These are phyloP conservation scores for Boletus reticuloceps DNA, from an alignment of 768 basidiomycete genomes.

Conservation along the genomic window DNA sequence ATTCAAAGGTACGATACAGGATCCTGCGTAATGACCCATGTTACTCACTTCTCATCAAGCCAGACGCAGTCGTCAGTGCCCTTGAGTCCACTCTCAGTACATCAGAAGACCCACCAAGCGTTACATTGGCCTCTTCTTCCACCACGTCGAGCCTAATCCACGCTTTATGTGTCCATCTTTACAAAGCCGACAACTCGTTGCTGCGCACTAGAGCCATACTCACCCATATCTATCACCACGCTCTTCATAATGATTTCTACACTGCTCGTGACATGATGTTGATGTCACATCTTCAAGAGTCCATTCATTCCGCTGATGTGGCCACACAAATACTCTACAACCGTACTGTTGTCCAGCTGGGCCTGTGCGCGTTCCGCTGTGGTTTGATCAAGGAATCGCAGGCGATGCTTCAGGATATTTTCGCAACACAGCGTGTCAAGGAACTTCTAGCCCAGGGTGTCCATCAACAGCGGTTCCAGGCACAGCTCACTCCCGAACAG, in stretches of 20 bases:
- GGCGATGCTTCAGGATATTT: slow-evolving; percentile 90
- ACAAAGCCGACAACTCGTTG: slow-evolving; percentile 87
- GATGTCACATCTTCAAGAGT: slow-evolving; percentile 98
- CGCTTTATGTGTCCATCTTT: slow-evolving; percentile 85
- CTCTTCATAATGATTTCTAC: slow-evolving; percentile 94
- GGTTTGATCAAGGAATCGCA: slow-evolving; percentile 95
- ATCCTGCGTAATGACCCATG: background rate
- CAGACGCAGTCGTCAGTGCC: slow-evolving; percentile 87
- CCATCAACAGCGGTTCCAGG: slow-evolving; percentile 86
- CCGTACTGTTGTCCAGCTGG: slow-evolving; percentile 94
- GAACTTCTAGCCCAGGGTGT: slow-evolving; percentile 96
- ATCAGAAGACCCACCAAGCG: slow-evolving; percentile 58
- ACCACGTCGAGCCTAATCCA: slow-evolving; percentile 80
- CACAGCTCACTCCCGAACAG: slow-evolving; percentile 84
- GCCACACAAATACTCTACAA: slow-evolving; percentile 98
- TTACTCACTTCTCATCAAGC: slow-evolving; percentile 46
- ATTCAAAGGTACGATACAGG: slow-evolving; percentile 73
- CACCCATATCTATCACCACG: slow-evolving; percentile 95
- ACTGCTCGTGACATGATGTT: slow-evolving; percentile 96
- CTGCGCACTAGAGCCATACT: slow-evolving; percentile 96
- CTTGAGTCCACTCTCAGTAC: slow-evolving; percentile 70
- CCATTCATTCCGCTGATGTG: slow-evolving; percentile 93
- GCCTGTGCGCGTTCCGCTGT: slow-evolving; percentile 93
- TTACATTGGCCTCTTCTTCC: slow-evolving; percentile 54
- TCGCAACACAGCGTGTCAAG: slow-evolving; percentile 94